Conservation (phyloP, 768 basidiomycete species). For the Tricholoma furcatifolium region DNA sequence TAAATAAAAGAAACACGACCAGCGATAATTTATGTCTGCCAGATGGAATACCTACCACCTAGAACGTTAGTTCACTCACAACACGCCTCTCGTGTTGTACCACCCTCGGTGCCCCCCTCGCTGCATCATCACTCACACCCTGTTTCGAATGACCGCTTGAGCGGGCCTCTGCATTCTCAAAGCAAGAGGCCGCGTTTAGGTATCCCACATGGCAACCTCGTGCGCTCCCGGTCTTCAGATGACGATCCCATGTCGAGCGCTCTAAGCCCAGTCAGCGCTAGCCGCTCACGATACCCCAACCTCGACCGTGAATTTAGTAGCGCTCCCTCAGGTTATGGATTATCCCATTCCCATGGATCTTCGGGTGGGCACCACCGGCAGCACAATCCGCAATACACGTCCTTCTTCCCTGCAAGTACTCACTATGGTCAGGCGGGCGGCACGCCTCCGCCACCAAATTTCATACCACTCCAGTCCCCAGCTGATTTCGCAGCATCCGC, state of each 20-base stretch:
- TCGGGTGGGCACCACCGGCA: conserved; percentile 12
- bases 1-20: not conserved
- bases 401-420: conserved; percentile 21
- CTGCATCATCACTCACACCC: conserved; percentile 22
- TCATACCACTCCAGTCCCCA: conserved; percentile 30
- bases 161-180: conserved; percentile 10
- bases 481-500: conserved; percentile 20
- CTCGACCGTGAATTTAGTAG: conserved; percentile 2
- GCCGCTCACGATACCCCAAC: conserved; percentile 12
- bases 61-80: conserved; percentile 15
- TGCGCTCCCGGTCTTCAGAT: conserved; percentile 26
- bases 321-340: conserved; percentile 2
- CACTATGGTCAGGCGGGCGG: conserved; percentile 1
- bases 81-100: conserved; percentile 17
- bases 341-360: conserved; percentile 10
- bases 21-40: not conserved
- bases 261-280: conserved; percentile 13
- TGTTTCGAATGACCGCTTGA: conserved; percentile 29
- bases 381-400: conserved; percentile 19
- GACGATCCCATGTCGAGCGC: conserved; percentile 17
- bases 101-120: conserved; percentile 28
- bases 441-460: conserved; percentile 24
- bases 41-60: conserved; percentile 23
- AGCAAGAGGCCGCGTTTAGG: conserved; percentile 19
- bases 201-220: conserved; percentile 5